Evolutionary conservation across 805 yeast species (phyloP).

Genomic region (Pichia occidentalis): DNA sequence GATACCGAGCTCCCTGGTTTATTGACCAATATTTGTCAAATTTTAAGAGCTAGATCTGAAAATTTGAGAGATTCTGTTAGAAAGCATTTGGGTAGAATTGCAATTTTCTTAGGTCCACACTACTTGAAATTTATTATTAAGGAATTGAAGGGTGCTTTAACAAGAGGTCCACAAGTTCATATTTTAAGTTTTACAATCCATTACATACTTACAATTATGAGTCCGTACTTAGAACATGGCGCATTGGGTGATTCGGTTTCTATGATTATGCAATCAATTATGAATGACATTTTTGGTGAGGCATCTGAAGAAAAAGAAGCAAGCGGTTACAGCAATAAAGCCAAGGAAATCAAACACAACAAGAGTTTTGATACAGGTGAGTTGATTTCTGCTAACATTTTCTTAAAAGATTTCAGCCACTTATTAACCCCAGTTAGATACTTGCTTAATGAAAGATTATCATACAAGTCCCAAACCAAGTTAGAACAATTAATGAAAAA

Average conservation of each 20-base stretch:
- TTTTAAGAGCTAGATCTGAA: slow-evolving; percentile 76
- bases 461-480: slow-evolving; percentile 62
- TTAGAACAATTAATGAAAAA: slow-evolving; percentile 74
- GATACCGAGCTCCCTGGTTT: slow-evolving; percentile 68
- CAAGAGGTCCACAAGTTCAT: slow-evolving; percentile 90
- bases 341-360: slow-evolving; percentile 86
- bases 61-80: slow-evolving; percentile 84
- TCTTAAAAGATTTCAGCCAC: slow-evolving; percentile 47
- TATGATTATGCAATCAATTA: slow-evolving; percentile 60
- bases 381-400: slow-evolving; percentile 58
- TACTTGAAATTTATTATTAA: slow-evolving; percentile 69
- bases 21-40: slow-evolving; percentile 82
- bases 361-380: slow-evolving; percentile 87
- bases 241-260: slow-evolving; percentile 63
- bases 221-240: slow-evolving; percentile 44
- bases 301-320: slow-evolving; percentile 94
- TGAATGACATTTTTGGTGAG: slow-evolving; percentile 90
- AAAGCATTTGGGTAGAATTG: slow-evolving; percentile 61
- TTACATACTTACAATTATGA: slow-evolving; percentile 51
- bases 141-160: slow-evolving; percentile 72
- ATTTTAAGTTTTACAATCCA: slow-evolving; percentile 87
- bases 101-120: slow-evolving; percentile 58
- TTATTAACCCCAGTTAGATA: slow-evolving; percentile 65
- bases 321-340: slow-evolving; percentile 77
- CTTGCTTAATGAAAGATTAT: slow-evolving; percentile 56